These are phyloP conservation scores for Penicillium sp. DNA, from an alignment of 2,329 filamentous ascomycete species.

Conservation along the genomic window DNA sequence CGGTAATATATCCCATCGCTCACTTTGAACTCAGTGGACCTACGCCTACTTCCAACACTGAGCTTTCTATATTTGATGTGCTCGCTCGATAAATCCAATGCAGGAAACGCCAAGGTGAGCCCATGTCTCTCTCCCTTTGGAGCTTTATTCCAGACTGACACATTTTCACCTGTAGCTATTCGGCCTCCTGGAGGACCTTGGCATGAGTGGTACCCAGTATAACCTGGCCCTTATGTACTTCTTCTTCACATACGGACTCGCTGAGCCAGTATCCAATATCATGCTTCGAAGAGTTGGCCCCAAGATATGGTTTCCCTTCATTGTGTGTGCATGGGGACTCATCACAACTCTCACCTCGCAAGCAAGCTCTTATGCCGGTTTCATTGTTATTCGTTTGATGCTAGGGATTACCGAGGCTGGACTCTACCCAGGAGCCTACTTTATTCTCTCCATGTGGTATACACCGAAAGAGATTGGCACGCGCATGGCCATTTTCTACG, in stretches of 20 bases:
- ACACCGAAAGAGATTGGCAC: conserved; percentile 5
- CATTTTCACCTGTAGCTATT: neutral
- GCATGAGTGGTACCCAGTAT: neutral
- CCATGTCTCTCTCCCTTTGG: neutral
- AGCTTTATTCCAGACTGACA: no score
- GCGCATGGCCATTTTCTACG: conserved; percentile 3
- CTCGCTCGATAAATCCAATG: conserved; percentile 1
- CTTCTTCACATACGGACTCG: conserved; percentile 25
- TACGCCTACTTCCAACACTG: neutral
- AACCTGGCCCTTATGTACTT: conserved; percentile 36
- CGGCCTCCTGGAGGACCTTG: neutral
- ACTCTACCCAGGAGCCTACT: conserved; percentile 3
- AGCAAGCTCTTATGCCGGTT: neutral
- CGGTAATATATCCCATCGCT: neutral
- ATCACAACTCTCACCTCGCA: conserved; percentile 4
- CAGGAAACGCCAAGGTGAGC: neutral
- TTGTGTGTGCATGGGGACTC: conserved; percentile 14
- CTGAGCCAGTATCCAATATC: conserved; percentile 24
- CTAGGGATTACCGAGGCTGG: conserved; percentile 3
- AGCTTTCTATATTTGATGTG: conserved; percentile 2
- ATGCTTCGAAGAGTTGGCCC: conserved; percentile 43
- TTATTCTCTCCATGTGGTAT: conserved; percentile 6
- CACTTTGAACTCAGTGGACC: neutral
- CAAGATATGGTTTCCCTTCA: conserved; percentile 26
- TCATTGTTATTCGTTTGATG: neutral